Base-by-base conservation (phyloP, 129 eudicot genomes). In the Glebionis coronaria region DNA sequence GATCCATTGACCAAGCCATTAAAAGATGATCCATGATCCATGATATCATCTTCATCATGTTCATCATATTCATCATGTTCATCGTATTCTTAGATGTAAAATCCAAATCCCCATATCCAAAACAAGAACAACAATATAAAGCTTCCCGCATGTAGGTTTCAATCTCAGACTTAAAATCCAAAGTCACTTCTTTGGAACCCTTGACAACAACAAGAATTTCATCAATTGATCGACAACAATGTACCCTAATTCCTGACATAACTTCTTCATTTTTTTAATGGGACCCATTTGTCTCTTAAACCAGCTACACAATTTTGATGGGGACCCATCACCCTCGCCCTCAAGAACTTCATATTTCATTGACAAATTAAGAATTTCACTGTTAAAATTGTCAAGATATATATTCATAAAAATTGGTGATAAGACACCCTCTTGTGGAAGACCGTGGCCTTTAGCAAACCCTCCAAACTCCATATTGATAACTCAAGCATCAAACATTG, bases 391-490 rank as follows among this genome's bases (percentile, higher is more conserved):
- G 53, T 79, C 90, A 71, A 93, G 92, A 76, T 93, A 93, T 51
- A 93, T 65, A 69, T 93, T 93, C 86, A 86, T 86, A 66, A 93
- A 73, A 38, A 93, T 70, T n/a, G 98, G 95, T 3, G 96, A 86
- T 60, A 93, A 63, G 8, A 75, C 65, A 31, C 95, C 98, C 61
- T 93, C 98, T 79, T 93, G 98, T 59, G 98, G 98, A 52, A 93
- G 92, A 71, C 98, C 98, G 10, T 88, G 87, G 19, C 96, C 95
- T 84, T 93, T 93, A 9, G 91, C 81, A 67, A 88, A 93, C 19
- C 84, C 91, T 63, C 96, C 98, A 61, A 93, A 93, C 75, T 86
- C 91, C 71, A 88, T 25, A 79, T 93, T 88, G 12, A 93, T 88
- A 11, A 86, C 84, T 14, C 73, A 66, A 14, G 88, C 76, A 16